Conservation (phyloP, 257 asterid genomes). For the Lavandula angustifolia region DNA sequence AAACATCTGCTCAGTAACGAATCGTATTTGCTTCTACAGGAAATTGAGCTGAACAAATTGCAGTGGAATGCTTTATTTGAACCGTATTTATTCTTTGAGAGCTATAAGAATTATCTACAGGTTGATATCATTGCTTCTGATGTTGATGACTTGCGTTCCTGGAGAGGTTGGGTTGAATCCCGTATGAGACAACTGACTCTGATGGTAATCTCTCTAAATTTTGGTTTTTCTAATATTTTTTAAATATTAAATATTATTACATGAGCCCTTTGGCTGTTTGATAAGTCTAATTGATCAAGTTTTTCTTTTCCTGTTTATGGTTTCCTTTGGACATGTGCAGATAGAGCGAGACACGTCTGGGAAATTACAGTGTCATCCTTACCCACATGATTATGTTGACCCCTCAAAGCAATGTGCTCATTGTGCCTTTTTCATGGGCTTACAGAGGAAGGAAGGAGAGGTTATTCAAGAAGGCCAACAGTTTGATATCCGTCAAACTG, state of each 20-base stretch:
- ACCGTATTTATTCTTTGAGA: slow-evolving; percentile 81
- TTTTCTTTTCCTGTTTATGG: slow-evolving; percentile 26
- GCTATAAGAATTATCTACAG: slow-evolving; percentile 86
- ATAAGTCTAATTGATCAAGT: not conserved
- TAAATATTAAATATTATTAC: no score
- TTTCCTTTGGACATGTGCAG: slow-evolving; percentile 52
- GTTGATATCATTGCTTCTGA: slow-evolving; percentile 82
- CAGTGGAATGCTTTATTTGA: slow-evolving; percentile 81
- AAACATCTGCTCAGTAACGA: slow-evolving; percentile 6
- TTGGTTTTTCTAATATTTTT: not conserved
- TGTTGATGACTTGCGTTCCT: slow-evolving; percentile 84
- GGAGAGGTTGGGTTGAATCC: slow-evolving; percentile 99
- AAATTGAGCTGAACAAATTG: slow-evolving; percentile 77
- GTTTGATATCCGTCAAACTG: slow-evolving; percentile 91
- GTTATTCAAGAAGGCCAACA: slow-evolving; percentile 85
- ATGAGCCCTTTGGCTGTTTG: no score
- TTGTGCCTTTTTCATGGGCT: slow-evolving; percentile 85
- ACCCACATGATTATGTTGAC: slow-evolving; percentile 75
- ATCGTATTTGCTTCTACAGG: slow-evolving; percentile 50
- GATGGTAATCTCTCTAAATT: slow-evolving; percentile 63
- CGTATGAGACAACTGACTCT: slow-evolving; percentile 85
- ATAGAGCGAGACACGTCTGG: slow-evolving; percentile 87
- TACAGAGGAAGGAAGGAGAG: slow-evolving; percentile 87
- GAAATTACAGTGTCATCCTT: slow-evolving; percentile 89
- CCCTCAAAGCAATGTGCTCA: slow-evolving; percentile 67